These are phyloP conservation scores for Trypanosoma congolense DNA, from an alignment of 208 protist genomes.

Conservation along the genomic window DNA sequence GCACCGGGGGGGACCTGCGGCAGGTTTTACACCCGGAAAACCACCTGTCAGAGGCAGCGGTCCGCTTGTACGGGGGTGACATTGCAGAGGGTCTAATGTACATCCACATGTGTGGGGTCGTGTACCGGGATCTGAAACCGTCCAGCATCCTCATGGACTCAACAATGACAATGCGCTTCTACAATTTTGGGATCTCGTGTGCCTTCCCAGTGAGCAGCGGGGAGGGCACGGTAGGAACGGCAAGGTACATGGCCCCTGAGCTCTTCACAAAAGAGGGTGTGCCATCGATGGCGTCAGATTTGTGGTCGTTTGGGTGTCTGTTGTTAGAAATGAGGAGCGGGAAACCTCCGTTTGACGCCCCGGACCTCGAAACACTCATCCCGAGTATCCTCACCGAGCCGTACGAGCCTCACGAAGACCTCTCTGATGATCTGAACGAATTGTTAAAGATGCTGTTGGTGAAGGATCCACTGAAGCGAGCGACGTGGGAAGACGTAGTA, in stretches of 20 bases:
- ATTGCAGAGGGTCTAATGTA: slow-evolving; percentile 84
- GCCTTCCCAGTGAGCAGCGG: slow-evolving; percentile 28
- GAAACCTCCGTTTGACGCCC: slow-evolving; percentile 92
- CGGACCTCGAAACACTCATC: slow-evolving; percentile 88
- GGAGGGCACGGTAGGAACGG: slow-evolving; percentile 54
- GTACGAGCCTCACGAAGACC: slow-evolving; percentile 25
- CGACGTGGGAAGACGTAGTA: slow-evolving; percentile 77
- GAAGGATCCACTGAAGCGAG: slow-evolving; percentile 77
- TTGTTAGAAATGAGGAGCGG: slow-evolving; percentile 90
- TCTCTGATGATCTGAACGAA: slow-evolving; percentile 56
- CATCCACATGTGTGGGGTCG: slow-evolving; percentile 86
- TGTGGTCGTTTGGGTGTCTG: slow-evolving; percentile 93
- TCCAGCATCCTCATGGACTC: slow-evolving; percentile 92
- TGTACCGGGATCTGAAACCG: slow-evolving; percentile 91
- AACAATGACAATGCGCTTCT: slow-evolving; percentile 85
- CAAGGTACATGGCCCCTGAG: slow-evolving; percentile 93
- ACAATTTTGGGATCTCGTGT: slow-evolving; percentile 88
- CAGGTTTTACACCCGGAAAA: slow-evolving; percentile 68
- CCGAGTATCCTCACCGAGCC: slow-evolving; percentile 74
- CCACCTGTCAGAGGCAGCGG: slow-evolving; percentile 55
- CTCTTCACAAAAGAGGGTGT: slow-evolving; percentile 76
- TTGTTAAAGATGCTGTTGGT: slow-evolving; percentile 64
- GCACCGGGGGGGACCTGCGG: slow-evolving; percentile 87
- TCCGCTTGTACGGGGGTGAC: slow-evolving; percentile 80
- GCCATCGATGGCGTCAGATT: slow-evolving; percentile 84